phyloP scores from a whole-genome alignment of 2,329 filamentous ascomycete species.

The Alternaria postmessia region DNA sequence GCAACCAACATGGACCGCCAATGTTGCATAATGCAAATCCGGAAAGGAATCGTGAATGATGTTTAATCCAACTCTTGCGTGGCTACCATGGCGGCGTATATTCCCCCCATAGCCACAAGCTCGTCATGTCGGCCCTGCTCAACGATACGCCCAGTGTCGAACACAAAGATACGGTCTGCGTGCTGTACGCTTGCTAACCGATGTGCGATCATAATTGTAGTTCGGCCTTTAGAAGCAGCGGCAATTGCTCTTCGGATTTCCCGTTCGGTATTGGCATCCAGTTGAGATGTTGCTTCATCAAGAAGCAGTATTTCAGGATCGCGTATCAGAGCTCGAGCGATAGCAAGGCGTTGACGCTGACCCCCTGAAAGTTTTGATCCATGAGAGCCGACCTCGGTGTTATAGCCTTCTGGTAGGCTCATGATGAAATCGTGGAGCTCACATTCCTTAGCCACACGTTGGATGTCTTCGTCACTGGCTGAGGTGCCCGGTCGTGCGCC shows the following conservation, averaged over 20 bases:
- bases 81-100: constrained; percentile 49
- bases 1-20: not conserved
- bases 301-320: constrained; percentile 57
- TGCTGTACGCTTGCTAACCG: constrained; percentile 79
- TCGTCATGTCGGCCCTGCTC: constrained; percentile 70
- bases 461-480: constrained; percentile 37
- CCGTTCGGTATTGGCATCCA: constrained; percentile 57
- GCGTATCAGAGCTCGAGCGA: constrained; percentile 57
- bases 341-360: constrained; percentile 57
- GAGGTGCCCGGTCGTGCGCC: constrained; percentile 44
- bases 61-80: constrained; percentile 46
- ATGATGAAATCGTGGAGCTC: constrained; percentile 59
- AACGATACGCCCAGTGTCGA: constrained; percentile 70
- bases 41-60: not conserved
- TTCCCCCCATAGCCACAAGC: constrained; percentile 55
- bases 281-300: constrained; percentile 57
- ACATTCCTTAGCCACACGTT: constrained; percentile 51
- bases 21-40: not conserved
- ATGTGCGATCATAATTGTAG: constrained; percentile 81
- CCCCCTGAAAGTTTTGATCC: constrained; percentile 56
- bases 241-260: constrained; percentile 54
- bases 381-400: constrained; percentile 55
- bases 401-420: constrained; percentile 57
- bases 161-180: constrained; percentile 80
- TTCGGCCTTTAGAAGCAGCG: constrained; percentile 54